Base-by-base conservation (phyloP, 2,329 filamentous ascomycete genomes). In the Pyricularia sp. region DNA sequence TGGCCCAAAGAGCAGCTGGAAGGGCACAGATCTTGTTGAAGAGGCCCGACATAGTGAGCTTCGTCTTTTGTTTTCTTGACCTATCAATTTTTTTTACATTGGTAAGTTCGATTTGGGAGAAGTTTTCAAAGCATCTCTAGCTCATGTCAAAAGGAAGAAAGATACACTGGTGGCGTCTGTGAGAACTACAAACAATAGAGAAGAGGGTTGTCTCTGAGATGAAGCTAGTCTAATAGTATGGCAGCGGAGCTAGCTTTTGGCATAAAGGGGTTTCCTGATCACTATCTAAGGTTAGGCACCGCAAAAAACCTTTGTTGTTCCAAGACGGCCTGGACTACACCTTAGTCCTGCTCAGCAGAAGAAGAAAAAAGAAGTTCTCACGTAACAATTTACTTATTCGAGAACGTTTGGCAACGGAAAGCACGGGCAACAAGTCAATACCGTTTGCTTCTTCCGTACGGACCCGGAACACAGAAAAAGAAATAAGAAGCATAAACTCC, bases 1-100 rank as follows among this genome's bases (percentile, higher is more conserved):
- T 70, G 19, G 70, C 67, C 76, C 75, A 77, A 53, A 71, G 62
- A 30, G 71, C 69, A 24, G 71, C 35, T 7, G 64, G 57, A 22
- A 75, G 64, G 28, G 64, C 65, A 60, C 70, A 71, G 12, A 68
- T 40, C 62, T 70, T 69, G 40, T 67, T 66, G 67, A 67, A 69
- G 59, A 70, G 33, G 24, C 35, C 33, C 40, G 49, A 66, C 28
- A 64, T 68, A 40, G 66, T 67, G 63, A 68, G 68, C 44, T 62
- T 61, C 65, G 35, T 66, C n/a, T 16, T 64, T 60, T 28, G 4
- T 26, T 30, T 6, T 59, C 28, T 28, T 31, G 22, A 26, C 22
- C 22, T 57, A 13, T 24, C 22, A 13, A 57, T 40, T 40, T 40
- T 33, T 33, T 40, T 40, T 16, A 40, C 33, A 40, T 40, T 40